These are phyloP conservation scores for Aspergillus biplanus DNA, from an alignment of 495 filamentous ascomycete genomes.

Conservation along the genomic window DNA sequence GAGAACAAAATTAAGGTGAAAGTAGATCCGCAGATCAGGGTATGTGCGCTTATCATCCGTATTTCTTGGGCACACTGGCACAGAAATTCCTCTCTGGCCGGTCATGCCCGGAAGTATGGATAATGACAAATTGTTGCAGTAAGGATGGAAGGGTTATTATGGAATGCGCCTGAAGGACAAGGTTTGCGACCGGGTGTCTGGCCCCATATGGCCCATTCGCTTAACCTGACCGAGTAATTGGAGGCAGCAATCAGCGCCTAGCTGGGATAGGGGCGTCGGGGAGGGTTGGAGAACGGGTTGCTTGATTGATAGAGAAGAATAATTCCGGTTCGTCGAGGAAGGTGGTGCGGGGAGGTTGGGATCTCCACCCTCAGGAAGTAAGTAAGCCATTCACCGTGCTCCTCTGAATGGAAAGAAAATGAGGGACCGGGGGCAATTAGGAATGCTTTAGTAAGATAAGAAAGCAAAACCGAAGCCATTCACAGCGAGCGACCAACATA, in stretches of 20 bases:
- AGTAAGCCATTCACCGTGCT: background rate
- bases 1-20: constrained; percentile 5
- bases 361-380: background rate
- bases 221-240: background rate
- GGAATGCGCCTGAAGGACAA: constrained; percentile 9
- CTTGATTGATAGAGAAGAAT: constrained; percentile 1
- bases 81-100: background rate
- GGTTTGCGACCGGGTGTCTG: constrained; percentile 9
- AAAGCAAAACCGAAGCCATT: background rate
- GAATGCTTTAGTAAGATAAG: background rate
- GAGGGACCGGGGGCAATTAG: background rate
- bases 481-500: background rate
- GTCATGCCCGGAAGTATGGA: background rate
- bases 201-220: constrained; percentile 1
- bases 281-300: background rate
- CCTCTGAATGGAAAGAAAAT: background rate
- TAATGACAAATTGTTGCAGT: constrained; percentile 16
- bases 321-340: constrained; percentile 12
- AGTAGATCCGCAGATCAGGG: constrained; percentile 9
- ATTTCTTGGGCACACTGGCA: background rate
- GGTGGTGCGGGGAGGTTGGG: background rate
- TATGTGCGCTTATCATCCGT: constrained; percentile 4
- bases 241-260: background rate
- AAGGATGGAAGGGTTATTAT: constrained; percentile 3
- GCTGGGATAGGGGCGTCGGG: background rate